Evolutionary conservation across 305 asterid species (phyloP).

Genomic region (Stenogyne calaminthoides): DNA sequence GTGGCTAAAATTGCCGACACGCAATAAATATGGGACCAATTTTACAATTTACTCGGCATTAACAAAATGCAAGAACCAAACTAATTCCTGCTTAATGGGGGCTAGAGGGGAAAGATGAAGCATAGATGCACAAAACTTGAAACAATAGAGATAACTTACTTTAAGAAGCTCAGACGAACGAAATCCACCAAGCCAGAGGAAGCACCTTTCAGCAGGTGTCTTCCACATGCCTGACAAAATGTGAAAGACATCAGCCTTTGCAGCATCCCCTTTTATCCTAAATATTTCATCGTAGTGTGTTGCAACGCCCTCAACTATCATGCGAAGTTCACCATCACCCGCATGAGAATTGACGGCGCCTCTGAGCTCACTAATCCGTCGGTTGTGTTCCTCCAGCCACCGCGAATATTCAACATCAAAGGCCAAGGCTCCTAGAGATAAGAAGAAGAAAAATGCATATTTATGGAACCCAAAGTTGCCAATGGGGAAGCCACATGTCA

Average conservation of each 20-base stretch:
- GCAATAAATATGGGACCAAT: no score
- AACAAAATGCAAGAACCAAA: not conserved
- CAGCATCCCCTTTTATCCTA: conserved; percentile 60
- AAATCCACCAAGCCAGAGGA: conserved; percentile 71
- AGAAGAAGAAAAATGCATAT: conserved; percentile 17
- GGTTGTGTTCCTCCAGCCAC: conserved; percentile 65
- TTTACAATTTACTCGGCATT: not conserved
- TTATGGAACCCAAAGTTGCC: conserved; percentile 22
- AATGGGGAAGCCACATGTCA: not conserved
- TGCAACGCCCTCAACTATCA: conserved; percentile 50
- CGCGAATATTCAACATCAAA: conserved; percentile 63
- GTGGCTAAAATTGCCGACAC: no score
- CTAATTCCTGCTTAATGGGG: not conserved
- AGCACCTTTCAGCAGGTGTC: conserved; percentile 68
- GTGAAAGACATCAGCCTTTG: conserved; percentile 63
- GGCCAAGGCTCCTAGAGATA: conserved; percentile 51
- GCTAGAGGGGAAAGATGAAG: not conserved
- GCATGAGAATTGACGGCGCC: conserved; percentile 63
- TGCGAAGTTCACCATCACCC: conserved; percentile 64
- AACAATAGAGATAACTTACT: conserved; percentile 31
- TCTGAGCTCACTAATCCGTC: conserved; percentile 57
- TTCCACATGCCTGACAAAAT: conserved; percentile 70
- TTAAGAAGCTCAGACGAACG: conserved; percentile 64
- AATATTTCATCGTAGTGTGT: conserved; percentile 58
- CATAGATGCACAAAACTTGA: not conserved